Conservation (phyloP, 257 asterid genomes). For the Ilex aquifolium region DNA sequence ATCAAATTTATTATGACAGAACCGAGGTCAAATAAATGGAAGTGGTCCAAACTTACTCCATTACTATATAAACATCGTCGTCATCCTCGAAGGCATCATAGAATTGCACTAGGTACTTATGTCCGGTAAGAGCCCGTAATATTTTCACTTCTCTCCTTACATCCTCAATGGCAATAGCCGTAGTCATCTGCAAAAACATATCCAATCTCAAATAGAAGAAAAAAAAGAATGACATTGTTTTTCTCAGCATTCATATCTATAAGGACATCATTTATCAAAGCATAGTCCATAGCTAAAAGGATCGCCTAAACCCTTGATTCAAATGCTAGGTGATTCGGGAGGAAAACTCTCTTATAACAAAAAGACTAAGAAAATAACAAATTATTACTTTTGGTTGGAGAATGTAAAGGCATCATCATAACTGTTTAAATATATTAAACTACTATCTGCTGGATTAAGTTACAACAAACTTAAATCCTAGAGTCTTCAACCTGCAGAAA, state of each 20-base stretch:
- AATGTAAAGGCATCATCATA: no score
- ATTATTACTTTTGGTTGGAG: no score
- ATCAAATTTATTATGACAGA: no score
- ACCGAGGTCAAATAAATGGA: no score
- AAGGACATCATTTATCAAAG: background rate
- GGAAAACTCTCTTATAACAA: background rate
- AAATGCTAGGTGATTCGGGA: background rate
- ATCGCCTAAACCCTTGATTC: no score
- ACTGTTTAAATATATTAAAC: no score
- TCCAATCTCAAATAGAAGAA: constrained; percentile 3
- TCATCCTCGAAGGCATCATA: constrained; percentile 67
- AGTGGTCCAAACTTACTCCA: constrained; percentile 46
- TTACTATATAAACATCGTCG: constrained; percentile 51
- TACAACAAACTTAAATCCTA: no score
- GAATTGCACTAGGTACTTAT: constrained; percentile 52
- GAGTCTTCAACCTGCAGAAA: no score
- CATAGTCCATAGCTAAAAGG: no score
- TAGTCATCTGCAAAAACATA: constrained; percentile 50
- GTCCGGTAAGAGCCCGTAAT: constrained; percentile 58
- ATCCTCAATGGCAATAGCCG: constrained; percentile 63
- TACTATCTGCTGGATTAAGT: no score
- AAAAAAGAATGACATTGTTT: background rate
- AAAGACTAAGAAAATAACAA: no score
- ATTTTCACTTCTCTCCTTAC: constrained; percentile 66
- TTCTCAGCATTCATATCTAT: background rate